Base-by-base conservation (phyloP, 208 protist genomes). In the Porcisia hertigi region DNA sequence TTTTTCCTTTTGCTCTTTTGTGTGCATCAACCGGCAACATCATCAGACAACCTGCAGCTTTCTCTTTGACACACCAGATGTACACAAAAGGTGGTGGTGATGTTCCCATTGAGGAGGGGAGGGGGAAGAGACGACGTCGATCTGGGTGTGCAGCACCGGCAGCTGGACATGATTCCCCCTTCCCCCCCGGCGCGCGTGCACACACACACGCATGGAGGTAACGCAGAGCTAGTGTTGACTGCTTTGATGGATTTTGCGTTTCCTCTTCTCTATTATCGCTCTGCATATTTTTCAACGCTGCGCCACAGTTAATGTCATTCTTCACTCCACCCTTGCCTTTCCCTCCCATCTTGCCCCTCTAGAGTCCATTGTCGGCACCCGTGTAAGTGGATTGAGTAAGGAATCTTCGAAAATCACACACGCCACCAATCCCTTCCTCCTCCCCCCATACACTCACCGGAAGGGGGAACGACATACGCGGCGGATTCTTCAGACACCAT, bases 251-350 rank as follows among this genome's bases (percentile, higher is more conserved):
- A 12, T 67, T n/a, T 67, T 52, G 45, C 34, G 16, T 36, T 49
- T 14, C 43, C 59, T 0, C 59, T 64, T 67, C 34, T 67, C 2
- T 71, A 4, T 9, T 16, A 5, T 71, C 30, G 41, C 47, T 14
- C 47, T 41, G 66, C 66, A 71, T 34, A 9, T 67, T 1, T 47
- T 16, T 18, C 0, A 67, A 52, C 62, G 23, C 39, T 18, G 39
- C 41, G 45, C 41, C 23, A 36, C 62, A 67, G 60, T 45, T 3
- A 8, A 49, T 67, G 41, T 72, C 67, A 39, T 41, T 39, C 57
- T 75, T 66, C 57, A 8, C n/a, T 65, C 71, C 69, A 41, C 57
- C 41, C 34, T 64, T 65, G n/a, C 11, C 52, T 30, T 9, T 41
- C 3, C 45, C 49, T 71, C 53, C 11, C 23, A 60, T 60, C 53